These are phyloP conservation scores for Paramarasmius palmivorus DNA, from an alignment of 1,284 basidiomycete genomes.

Conservation along the genomic window DNA sequence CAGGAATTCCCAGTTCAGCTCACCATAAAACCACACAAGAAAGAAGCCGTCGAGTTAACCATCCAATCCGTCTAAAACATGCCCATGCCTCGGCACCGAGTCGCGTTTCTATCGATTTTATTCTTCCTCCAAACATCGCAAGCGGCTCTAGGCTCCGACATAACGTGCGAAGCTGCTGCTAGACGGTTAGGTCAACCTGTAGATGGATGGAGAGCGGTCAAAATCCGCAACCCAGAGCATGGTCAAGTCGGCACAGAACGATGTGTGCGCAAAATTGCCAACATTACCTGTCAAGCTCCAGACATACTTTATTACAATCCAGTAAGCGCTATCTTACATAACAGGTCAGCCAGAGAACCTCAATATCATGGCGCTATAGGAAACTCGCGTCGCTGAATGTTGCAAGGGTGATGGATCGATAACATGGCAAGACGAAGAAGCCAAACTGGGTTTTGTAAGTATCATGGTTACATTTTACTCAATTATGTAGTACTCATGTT, in stretches of 20 bases:
- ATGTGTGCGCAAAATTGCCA: constrained; percentile 1
- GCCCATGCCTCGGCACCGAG: no score
- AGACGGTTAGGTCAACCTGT: constrained; percentile 2
- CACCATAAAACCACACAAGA: no score
- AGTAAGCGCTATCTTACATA: neutral
- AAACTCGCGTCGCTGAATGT: constrained; percentile 1
- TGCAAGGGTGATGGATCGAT: constrained; percentile 3
- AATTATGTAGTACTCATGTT: neutral
- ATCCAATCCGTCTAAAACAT: no score
- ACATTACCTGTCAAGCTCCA: neutral
- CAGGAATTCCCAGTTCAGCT: no score
- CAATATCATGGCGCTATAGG: neutral
- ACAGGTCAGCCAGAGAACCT: neutral
- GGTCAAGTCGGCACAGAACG: neutral
- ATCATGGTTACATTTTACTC: neutral
- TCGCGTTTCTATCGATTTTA: neutral
- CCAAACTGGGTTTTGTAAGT: constrained; percentile 11
- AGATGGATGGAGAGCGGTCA: constrained; percentile 2
- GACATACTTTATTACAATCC: constrained; percentile 8
- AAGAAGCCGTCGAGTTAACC: no score
- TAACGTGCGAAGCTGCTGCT: constrained; percentile 5
- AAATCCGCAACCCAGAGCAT: neutral
- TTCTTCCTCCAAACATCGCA: neutral
- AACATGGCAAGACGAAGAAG: constrained; percentile 8
- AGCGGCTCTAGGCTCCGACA: neutral